Base-by-base conservation (phyloP, 257 asterid species). In the Penstemon eatonii region DNA sequence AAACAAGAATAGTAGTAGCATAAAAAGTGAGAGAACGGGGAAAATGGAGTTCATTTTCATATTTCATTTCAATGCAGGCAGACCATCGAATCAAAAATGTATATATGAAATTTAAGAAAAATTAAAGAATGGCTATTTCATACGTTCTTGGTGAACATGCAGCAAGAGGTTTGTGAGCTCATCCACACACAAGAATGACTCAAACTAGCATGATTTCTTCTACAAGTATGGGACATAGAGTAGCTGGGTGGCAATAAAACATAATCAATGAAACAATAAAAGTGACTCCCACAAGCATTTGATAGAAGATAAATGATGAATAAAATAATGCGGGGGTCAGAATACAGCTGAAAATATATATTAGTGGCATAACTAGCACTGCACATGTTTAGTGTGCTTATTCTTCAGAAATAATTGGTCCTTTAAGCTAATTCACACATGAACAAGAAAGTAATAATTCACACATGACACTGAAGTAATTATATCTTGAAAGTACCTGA, bases 401-500 rank as follows among this genome's bases (percentile, higher is more conserved):
- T 25, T 25, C 33, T 25, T 25, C 33, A 25, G 33, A 25, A 25
- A 25, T 25, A 25, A 25, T 25, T 25, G 33, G 33, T 25, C 33
- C 33, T 25, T 25, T 25, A 25, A 25, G 33, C 33, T 25, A 25
- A 25, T 25, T 15, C 18, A 25, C 2, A 25, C 3, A 1, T 25
- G 2, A 25, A 25, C 33, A 25, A 25, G 33, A 25, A 25, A 25
- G 33, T 25, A 25, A 1, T 25, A 25, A 25, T 37, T 39, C 46
- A 9, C 40, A 58, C 36, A 9, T 12, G n/a, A 33, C 37, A 15
- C 44, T 51, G 10, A 65, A 46, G 69, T 58, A 8, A 47, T 36
- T 50, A 15, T 41, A 13, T 53, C 3, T 10, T 57, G 6, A 11
- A 70, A 37, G 46, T 75, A 85, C 91, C 89, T 83, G 89, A 71